Base-by-base conservation (phyloP, 2,329 filamentous ascomycete genomes). In the Alternaria sp. region DNA sequence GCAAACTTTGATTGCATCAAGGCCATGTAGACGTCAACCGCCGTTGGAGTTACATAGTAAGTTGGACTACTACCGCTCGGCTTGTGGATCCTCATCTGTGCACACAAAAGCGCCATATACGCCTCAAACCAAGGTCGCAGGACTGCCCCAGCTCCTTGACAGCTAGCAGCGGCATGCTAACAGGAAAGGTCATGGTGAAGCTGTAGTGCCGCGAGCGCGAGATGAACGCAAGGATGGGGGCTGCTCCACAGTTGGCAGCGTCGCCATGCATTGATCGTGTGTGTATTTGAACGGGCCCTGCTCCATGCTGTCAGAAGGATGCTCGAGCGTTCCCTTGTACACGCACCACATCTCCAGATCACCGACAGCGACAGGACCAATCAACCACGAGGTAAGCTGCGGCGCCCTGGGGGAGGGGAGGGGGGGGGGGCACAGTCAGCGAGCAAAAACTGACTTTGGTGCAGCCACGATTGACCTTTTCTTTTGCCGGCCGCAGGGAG, bases 201-300 rank as follows among this genome's bases (percentile, higher is more conserved):
- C 65, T 62, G 63, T 67, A 65, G 66, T 56, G 60, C 67, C 53
- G 61, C 65, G 62, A 63, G 64, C 51, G 51, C 56, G 55, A 67
- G 68, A 70, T 69, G 66, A 67, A 61, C 64, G 58, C 73, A 71
- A 71, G 72, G 73, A 72, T 75, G 63, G 54, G 54, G 58, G 66
- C 61, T 67, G 70, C 68, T 63, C 59, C 64, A 67, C 70, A 67
- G 63, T 58, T 62, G 51, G 23, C 62, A 64, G 64, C 51, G 62
- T 68, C 61, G 66, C 63, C 63, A 69, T 60, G 66, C 67, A 65
- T 54, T 66, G 69, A 72, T 55, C 69, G 64, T 68, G 66, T 68
- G 66, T 64, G 65, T 76, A 73, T 71, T 70, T 73, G 69, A 71
- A 58, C 62, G 63, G 67, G 67, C 71, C 69, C 64, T 69, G 71